A percentile compares a stretch with the other conserved stretches of the same genome.
These are phyloP conservation scores for Papiliotrema flavescens DNA, from an alignment of 1,284 basidiomycete genomes.

Conservation along the genomic window DNA sequence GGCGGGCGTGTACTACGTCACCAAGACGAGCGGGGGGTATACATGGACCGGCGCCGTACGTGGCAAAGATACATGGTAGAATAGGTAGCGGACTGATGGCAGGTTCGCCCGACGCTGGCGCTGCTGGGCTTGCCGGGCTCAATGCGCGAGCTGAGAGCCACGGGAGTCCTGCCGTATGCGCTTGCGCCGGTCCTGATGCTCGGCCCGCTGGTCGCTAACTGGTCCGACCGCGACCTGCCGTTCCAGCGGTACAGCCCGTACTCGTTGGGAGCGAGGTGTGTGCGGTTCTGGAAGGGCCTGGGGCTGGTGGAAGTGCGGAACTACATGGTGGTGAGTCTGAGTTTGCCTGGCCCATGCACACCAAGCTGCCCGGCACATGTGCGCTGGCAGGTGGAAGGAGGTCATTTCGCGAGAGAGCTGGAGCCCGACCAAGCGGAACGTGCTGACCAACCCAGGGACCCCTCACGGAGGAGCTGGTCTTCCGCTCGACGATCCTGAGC, in stretches of 20 bases:
- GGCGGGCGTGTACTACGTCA: conserved; percentile 26
- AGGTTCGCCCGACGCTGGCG: conserved; percentile 23
- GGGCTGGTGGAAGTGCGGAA: conserved; percentile 59
- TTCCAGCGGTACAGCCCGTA: conserved; percentile 51
- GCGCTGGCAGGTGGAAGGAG: too few species aligned
- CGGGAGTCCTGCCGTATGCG: conserved; percentile 55
- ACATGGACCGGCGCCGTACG: conserved; percentile 9
- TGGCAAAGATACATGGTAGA: conserved; percentile 3
- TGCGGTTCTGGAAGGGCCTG: conserved; percentile 12
- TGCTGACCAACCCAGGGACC: conserved; percentile 62
- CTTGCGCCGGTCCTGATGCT: conserved; percentile 75
- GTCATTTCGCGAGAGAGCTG: too few species aligned
- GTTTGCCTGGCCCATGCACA: too few species aligned
- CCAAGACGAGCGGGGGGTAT: conserved; percentile 19
- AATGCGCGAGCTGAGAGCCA: conserved; percentile 20
- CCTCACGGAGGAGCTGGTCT: conserved; percentile 88
- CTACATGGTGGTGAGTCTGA: conserved; percentile 64
- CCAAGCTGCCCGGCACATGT: too few species aligned
- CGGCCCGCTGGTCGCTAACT: conserved; percentile 72
- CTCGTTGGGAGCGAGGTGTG: conserved; percentile 8
- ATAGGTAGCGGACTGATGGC: conserved; percentile 2
- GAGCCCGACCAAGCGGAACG: background rate
- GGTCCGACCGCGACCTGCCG: conserved; percentile 59
- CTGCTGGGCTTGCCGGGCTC: conserved; percentile 36
- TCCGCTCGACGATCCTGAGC: conserved; percentile 76